Evolutionary conservation across 495 filamentous ascomycete genomes (phyloP), one percentile per base, ranked within the genome.

Genomic region (Penicillium flavigenum): DNA sequence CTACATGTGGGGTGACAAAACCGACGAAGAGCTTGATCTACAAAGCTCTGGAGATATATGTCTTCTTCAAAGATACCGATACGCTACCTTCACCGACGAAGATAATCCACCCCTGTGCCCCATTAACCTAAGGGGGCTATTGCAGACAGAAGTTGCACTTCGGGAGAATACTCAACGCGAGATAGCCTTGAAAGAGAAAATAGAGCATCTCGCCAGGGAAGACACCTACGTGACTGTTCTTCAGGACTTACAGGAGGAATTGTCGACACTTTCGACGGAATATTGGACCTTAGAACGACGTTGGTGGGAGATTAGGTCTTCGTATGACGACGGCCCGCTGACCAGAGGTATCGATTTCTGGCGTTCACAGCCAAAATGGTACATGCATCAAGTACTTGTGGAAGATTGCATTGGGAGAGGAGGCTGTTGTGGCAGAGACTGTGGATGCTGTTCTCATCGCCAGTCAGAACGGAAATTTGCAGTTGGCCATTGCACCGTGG

Each of bases 81-180:
- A 29, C 16, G 0, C 5, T 47, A 29, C 16, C 6, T 29, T 27
- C 16, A 3, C 16, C 3, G 3, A 47, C 34, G 5, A 2, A 38
- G 14, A 5, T 2, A 16, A 14, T 8, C 31, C 34, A 38, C 1
- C 5, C 0, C 14, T 7, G 16, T n/a, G 5, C 5, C 34, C 34
- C 14, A 38, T 1, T 1, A 5, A 38, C 6, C 34, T 31, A 17
- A 47, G 5, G 8, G 45, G 26, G 26, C 53, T 56, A 38, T 46
- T 56, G 14, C 6, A 27, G 16, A 56, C 24, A 41, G 54, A 49
- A 19, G 22, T 47, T 49, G 22, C 20, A 36, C 43, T 56, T 47
- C 45, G 17, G 14, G 54, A 56, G 54, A 56, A 48, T 49, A 56
- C 54, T 26, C 45, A 56, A 41, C 45, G n/a, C 5, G 14, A 56